Base-by-base conservation (phyloP, 2,329 filamentous ascomycete genomes). In the Nemania bipapillata region DNA sequence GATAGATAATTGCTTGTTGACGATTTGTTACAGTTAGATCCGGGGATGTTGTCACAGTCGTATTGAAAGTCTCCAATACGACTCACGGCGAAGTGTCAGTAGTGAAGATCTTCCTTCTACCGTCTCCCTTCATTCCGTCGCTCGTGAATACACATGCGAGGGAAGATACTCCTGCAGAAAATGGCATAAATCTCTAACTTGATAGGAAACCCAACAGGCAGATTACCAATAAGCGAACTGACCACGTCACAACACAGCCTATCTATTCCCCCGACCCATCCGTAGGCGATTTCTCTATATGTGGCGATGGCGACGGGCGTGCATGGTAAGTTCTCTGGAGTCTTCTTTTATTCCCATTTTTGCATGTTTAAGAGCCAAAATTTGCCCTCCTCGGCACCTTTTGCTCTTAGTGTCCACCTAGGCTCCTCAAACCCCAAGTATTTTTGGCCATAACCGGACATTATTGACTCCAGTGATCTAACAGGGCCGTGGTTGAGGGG, bases 401-500 rank as follows among this genome's bases (percentile, higher is more conserved):
- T n/a, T n/a, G n/a, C n/a, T n/a, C n/a, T n/a, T n/a, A n/a, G n/a
- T n/a, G n/a, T n/a, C n/a, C n/a, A n/a, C n/a, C n/a, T n/a, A n/a
- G n/a, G n/a, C n/a, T n/a, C n/a, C n/a, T n/a, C n/a, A n/a, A n/a
- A n/a, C n/a, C n/a, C n/a, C n/a, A n/a, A n/a, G n/a, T n/a, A n/a
- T n/a, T n/a, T n/a, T n/a, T n/a, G n/a, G n/a, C n/a, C n/a, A n/a
- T n/a, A n/a, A n/a, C n/a, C n/a, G n/a, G n/a, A n/a, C n/a, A n/a
- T n/a, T n/a, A n/a, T n/a, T n/a, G n/a, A n/a, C n/a, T n/a, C n/a
- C n/a, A n/a, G n/a, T n/a, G n/a, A n/a, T n/a, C n/a, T n/a, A n/a
- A n/a, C n/a, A n/a, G n/a, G 50, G 52, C 52, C 8, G 63, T 62
- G n/a, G 52, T 47, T 22, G 64, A 66, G 12, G 45, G 58, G n/a